These are phyloP conservation scores for Euryodendron excelsum DNA, from an alignment of 148 eudicot genomes.

Conservation along the genomic window DNA sequence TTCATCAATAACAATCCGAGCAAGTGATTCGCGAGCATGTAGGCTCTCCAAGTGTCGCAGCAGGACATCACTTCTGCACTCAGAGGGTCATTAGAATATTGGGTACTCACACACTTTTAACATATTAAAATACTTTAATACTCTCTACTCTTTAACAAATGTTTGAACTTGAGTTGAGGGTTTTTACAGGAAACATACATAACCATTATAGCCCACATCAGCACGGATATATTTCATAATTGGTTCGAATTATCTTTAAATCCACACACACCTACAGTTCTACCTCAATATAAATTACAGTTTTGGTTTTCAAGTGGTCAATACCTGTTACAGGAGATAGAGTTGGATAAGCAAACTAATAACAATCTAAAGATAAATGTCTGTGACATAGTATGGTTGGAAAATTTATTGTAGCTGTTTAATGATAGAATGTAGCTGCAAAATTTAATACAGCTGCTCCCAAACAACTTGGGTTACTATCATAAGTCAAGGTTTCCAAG, in stretches of 20 bases:
- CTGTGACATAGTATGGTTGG: not conserved
- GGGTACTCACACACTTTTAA: not conserved
- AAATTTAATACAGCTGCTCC: not conserved
- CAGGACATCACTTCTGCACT: slow-evolving; percentile 85
- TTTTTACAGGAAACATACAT: not conserved
- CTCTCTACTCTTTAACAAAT: not conserved
- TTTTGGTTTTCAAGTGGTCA: not conserved
- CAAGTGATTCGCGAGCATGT: slow-evolving; percentile 64
- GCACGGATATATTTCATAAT: not conserved
- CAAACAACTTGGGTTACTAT: not conserved
- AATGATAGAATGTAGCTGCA: not conserved
- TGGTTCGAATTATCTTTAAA: not conserved
- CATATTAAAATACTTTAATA: not conserved
- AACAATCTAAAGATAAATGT: not conserved
- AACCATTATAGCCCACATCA: not conserved
- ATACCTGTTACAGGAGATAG: not conserved
- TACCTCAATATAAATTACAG: not conserved
- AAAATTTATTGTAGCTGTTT: not conserved
- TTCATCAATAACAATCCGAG: slow-evolving; percentile 95
- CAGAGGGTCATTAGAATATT: slow-evolving; percentile 17
- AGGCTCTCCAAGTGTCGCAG: slow-evolving; percentile 76
- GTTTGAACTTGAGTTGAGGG: not conserved
- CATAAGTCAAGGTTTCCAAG: not conserved
- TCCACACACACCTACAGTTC: not conserved
- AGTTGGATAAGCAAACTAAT: not conserved